Percentiles rank a stretch among this genome's conserved stretches.
phyloP scores from a whole-genome alignment of 768 basidiomycete genomes.

The Lactarius hatsudake region DNA sequence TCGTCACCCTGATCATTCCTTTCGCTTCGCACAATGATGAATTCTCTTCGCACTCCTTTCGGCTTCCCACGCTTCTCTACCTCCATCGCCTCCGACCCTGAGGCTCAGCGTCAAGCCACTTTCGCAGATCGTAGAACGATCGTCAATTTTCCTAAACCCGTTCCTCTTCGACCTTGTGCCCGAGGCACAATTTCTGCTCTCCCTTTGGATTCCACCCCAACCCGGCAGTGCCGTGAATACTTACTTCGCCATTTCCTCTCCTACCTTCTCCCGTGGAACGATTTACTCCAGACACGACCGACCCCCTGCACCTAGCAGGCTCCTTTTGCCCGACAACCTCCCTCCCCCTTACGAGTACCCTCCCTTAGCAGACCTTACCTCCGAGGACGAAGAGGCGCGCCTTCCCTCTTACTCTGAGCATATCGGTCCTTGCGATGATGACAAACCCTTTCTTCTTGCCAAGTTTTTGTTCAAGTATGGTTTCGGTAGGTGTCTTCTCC shows the following conservation, averaged over 20 bases:
- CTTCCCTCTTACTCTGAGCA: constrained; percentile 37
- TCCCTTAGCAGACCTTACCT: not conserved
- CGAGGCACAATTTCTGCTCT: constrained; percentile 6
- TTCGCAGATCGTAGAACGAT: constrained; percentile 1
- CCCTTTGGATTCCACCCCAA: constrained; percentile 1
- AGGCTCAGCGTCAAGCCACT: constrained; percentile 7
- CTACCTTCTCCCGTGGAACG: not conserved
- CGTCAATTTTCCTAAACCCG: constrained; percentile 1
- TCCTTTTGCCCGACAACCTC: not conserved
- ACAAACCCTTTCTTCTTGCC: constrained; percentile 45
- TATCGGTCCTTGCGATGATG: constrained; percentile 24
- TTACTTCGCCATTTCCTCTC: not conserved
- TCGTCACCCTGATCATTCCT: not conserved
- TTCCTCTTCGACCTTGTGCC: constrained; percentile 14
- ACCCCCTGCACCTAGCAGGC: not conserved
- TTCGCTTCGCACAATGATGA: constrained; percentile 1
- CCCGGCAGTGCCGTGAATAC: not conserved
- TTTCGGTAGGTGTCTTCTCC: constrained; percentile 41
- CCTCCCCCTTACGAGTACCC: constrained; percentile 4
- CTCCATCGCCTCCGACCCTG: constrained; percentile 10
- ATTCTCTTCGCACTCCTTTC: not conserved
- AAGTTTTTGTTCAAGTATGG: constrained; percentile 50
- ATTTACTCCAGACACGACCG: not conserved
- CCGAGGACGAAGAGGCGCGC: constrained; percentile 23
- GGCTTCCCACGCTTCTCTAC: not conserved